Base-by-base conservation (phyloP, 1,284 basidiomycete species). In the Cerrena zonata region DNA sequence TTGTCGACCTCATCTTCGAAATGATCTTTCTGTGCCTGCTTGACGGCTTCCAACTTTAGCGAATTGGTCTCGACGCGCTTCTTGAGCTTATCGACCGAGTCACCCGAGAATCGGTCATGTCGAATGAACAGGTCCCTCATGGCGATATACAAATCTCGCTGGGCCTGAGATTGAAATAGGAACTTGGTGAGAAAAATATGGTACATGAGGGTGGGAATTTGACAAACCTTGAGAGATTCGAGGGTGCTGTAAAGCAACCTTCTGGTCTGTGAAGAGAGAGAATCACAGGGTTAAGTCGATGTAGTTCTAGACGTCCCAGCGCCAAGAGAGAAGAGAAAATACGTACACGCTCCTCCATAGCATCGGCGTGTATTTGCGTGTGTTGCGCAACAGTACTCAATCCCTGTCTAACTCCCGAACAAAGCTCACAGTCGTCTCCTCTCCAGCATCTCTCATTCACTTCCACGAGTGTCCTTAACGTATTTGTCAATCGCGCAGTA, bases 121-220 rank as follows among this genome's bases (percentile, higher is more conserved):
- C 93, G 82, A 43, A 82, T 72, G 63, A 94, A 89, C 3, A 95
- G 74, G 59, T 94, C 91, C 19, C 89, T 81, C 65, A 88, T 85
- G 5, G 90, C 84, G 39, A 90, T 73, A 65, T 93, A 94, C 3
- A 96, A 73, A 63, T 97, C 94, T 38, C 93, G 82, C 65, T 96
- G 91, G 45, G 72, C 71, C 82, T 92, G 71, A 38, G 5, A 5
- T n/a, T n/a, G n/a, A 53, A 27, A 19, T 44, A 27, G 30, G 15
- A n/a, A 37, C 4, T 5, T 39, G 13, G 26, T 30, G 12, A 23
- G 2, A 19, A 38, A 34, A 18, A 48, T 18, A 18, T 45, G 21
- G 7, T 25, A 5, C 11, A 11, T 22, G 43, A 37, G 21, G 47
- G 18, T 25, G 27, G 22, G 26, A 19, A 30, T 10, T 11, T 19